Conservation (phyloP, 2,329 filamentous ascomycete genomes). For the Periconia sp. region DNA sequence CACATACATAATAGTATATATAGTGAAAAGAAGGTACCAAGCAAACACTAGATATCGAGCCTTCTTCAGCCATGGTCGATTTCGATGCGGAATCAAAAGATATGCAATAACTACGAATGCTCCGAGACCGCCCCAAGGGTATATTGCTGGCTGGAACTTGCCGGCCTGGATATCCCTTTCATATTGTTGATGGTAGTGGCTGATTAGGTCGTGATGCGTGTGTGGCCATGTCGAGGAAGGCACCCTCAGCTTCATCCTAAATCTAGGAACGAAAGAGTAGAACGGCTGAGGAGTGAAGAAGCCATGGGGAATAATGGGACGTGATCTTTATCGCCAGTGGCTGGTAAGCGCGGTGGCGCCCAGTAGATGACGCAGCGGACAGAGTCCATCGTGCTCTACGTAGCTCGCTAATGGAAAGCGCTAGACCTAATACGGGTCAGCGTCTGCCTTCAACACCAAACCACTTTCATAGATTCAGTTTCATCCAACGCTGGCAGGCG, state of each 20-base stretch:
- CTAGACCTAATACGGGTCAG: slow-evolving; percentile 22
- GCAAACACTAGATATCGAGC: slow-evolving; percentile 55
- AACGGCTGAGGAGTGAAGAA: too few species aligned
- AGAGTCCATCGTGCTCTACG: slow-evolving; percentile 22
- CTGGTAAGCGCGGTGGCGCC: too few species aligned
- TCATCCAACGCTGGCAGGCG: too few species aligned
- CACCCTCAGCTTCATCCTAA: too few species aligned
- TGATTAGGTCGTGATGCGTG: slow-evolving; percentile 40
- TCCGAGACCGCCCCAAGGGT: slow-evolving; percentile 51
- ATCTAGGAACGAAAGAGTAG: too few species aligned
- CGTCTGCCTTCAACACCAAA: slow-evolving; percentile 41
- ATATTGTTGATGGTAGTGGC: slow-evolving; percentile 49
- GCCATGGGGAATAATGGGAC: too few species aligned
- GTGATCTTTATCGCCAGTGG: too few species aligned
- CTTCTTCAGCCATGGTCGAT: slow-evolving; percentile 45
- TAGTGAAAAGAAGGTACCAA: slow-evolving; percentile 50
- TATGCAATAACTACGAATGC: slow-evolving; percentile 53
- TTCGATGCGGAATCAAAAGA: slow-evolving; percentile 57
- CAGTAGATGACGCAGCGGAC: too few species aligned
- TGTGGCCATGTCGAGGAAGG: slow-evolving; percentile 30
- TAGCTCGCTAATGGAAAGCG: slow-evolving; percentile 22
- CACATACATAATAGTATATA: slow-evolving; percentile 35
- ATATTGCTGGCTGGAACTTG: slow-evolving; percentile 50
- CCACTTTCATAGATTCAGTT: slow-evolving; percentile 33
- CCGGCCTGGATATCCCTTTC: slow-evolving; percentile 47